A percentile compares a stretch with the other conserved stretches of the same genome.
phyloP scores from a whole-genome alignment of 306 rosid species.

The Medicago truncatula region MtrunA17r5.0-ANR NC_053049.1:39741001-39741500 shows the following conservation, averaged over 20 bases:
- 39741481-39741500: constrained; percentile 25
- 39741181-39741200: constrained; percentile 17
- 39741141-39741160: background rate
- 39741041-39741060: background rate
- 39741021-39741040: background rate
- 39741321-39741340: constrained; percentile 3
- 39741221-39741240: constrained; percentile 95
- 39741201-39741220: constrained; percentile 17
- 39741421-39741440: constrained; percentile 94
- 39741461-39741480: constrained; percentile 97
- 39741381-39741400: constrained; percentile 34
- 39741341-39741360: background rate
- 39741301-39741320: constrained; percentile 76
- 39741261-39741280: constrained; percentile 98
- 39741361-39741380: constrained; percentile 18
- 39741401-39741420: constrained; percentile 86
- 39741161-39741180: background rate
- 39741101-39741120: constrained; percentile 10
- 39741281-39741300: constrained; percentile 98
- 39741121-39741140: background rate
- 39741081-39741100: constrained; percentile 34
- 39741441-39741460: constrained; percentile 94
- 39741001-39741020: constrained; percentile 1
- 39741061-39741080: background rate
- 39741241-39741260: constrained; percentile 98